A percentile compares a stretch with the other conserved stretches of the same genome.
phyloP scores from a whole-genome alignment of 2,329 filamentous ascomycete species.

The Ophiocordyceps camponoti-leonardi region DNA sequence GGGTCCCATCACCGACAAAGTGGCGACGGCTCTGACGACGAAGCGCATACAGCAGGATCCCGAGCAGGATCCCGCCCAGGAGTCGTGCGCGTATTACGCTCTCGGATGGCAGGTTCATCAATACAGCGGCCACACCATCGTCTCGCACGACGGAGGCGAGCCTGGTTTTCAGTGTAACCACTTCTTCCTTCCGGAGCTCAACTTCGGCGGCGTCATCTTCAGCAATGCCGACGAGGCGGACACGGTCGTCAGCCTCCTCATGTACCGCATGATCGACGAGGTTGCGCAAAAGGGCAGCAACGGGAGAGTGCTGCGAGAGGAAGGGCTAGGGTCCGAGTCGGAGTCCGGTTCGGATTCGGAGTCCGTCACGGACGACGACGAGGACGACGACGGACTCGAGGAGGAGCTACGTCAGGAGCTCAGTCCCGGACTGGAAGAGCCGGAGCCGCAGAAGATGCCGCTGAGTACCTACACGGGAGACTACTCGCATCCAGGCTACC shows the following conservation, averaged over 20 bases:
- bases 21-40: constrained; percentile 7
- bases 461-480: constrained; percentile 6
- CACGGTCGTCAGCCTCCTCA: constrained; percentile 6
- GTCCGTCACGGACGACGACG: neutral
- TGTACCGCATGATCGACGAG: constrained; percentile 7
- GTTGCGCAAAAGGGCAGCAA: neutral
- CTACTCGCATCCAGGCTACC: constrained; percentile 11
- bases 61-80: neutral
- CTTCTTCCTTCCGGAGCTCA: constrained; percentile 9
- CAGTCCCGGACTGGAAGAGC: neutral
- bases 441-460: constrained; percentile 1
- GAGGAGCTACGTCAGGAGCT: constrained; percentile 2
- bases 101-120: constrained; percentile 9
- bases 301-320: neutral
- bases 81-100: constrained; percentile 5
- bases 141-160: constrained; percentile 10
- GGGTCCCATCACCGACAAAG: constrained; percentile 7
- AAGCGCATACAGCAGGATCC: constrained; percentile 6
- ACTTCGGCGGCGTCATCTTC: constrained; percentile 10
- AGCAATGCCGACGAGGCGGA: constrained; percentile 8
- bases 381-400: neutral
- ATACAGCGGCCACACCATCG: constrained; percentile 7
- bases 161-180: constrained; percentile 10
- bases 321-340: neutral
- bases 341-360: constrained; percentile 1